Conservation (phyloP, 148 eudicot species). For the Camellia sinensis region DNA sequence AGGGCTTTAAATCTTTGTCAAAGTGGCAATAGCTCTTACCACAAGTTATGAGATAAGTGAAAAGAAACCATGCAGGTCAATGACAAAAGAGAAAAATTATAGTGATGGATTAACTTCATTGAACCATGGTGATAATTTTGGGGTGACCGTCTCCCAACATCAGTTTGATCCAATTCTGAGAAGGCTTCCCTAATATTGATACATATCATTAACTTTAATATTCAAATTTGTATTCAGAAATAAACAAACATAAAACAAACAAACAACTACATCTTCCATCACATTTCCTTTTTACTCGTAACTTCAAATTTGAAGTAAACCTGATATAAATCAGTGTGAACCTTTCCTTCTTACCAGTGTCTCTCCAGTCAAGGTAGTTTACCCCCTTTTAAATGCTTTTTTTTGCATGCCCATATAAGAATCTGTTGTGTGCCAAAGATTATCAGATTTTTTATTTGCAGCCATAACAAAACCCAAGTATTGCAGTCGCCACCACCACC, state of each 20-base stretch:
- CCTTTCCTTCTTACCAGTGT: background rate
- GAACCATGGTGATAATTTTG: background rate
- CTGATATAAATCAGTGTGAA: background rate
- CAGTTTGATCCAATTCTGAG: no score
- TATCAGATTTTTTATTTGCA: no score
- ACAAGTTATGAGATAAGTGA: no score
- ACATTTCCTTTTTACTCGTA: background rate
- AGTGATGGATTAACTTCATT: no score
- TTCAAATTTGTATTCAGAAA: background rate
- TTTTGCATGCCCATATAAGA: background rate
- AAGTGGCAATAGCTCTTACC: no score
- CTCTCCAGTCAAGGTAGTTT: background rate
- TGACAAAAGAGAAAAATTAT: no score
- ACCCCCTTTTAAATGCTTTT: no score
- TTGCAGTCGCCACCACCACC: background rate
- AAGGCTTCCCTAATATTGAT: background rate
- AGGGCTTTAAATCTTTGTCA: no score
- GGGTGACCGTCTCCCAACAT: background rate
- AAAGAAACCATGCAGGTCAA: no score
- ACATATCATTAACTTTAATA: no score
- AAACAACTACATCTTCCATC: background rate
- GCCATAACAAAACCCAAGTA: no score
- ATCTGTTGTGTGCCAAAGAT: background rate
- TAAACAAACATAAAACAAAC: background rate
- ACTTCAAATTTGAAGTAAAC: background rate